Conservation (phyloP, 768 basidiomycete genomes). For the Amanita muscaria region DNA sequence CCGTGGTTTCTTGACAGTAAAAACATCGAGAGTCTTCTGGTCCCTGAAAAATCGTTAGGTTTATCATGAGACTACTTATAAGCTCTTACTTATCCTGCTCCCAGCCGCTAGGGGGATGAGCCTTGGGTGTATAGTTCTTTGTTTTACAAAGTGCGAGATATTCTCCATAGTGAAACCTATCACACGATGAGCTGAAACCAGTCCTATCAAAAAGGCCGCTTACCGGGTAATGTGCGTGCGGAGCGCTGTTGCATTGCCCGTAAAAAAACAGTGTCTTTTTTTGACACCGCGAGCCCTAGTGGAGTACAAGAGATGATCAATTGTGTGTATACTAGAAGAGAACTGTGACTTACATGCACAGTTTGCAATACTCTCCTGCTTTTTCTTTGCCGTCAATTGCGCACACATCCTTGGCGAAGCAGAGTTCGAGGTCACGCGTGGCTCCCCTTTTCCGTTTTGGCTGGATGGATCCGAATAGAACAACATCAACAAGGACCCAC, state of each 20-base stretch:
- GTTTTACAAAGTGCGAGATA: slow-evolving; percentile 5
- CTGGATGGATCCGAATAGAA: neutral
- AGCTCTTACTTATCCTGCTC: neutral
- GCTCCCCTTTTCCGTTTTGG: slow-evolving; percentile 2
- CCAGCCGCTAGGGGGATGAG: slow-evolving; percentile 8
- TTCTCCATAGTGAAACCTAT: slow-evolving; percentile 8
- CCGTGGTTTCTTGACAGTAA: neutral
- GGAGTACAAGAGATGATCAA: neutral
- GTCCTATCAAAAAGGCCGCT: neutral
- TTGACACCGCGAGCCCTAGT: neutral
- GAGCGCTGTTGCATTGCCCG: slow-evolving; percentile 10
- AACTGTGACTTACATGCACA: slow-evolving; percentile 8
- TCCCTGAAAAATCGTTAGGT: slow-evolving; percentile 3
- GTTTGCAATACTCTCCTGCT: slow-evolving; percentile 7
- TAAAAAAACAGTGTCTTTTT: slow-evolving; percentile 6
- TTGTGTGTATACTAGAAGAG: neutral
- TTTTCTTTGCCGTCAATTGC: slow-evolving; percentile 1
- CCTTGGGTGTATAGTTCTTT: slow-evolving; percentile 7
- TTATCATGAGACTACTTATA: slow-evolving; percentile 3
- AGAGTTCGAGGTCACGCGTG: slow-evolving; percentile 10
- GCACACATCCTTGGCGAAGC: slow-evolving; percentile 8
- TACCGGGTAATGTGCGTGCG: slow-evolving; percentile 10
- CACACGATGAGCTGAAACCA: neutral
- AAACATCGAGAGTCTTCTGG: neutral
- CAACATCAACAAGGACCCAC: neutral